These are phyloP conservation scores for Chondrus crispus DNA, from an alignment of 23 red algal species.

Conservation along the genomic window DNA sequence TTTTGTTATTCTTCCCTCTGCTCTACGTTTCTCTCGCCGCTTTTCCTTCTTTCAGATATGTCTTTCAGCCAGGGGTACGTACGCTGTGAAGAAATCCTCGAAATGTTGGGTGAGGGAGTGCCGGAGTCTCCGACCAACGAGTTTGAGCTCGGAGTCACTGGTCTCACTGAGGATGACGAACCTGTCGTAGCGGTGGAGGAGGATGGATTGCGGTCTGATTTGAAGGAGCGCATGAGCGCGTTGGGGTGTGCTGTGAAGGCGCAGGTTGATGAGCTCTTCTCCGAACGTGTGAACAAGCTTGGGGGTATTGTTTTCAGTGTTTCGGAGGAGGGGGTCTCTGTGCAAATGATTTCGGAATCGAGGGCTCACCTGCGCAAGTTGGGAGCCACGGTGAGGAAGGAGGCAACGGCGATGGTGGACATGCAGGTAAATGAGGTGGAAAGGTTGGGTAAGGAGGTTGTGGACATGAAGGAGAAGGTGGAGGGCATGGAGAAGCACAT, in stretches of 20 bases:
- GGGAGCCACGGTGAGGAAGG: not conserved
- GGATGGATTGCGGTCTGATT: not conserved
- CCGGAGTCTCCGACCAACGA: no score
- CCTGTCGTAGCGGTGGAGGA: not conserved
- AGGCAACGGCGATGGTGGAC: not conserved
- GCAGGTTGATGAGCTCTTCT: not conserved
- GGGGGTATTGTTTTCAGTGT: not conserved
- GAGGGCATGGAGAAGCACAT: not conserved
- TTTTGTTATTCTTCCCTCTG: no score
- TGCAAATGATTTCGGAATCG: not conserved
- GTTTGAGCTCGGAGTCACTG: no score
- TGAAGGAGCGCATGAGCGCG: not conserved
- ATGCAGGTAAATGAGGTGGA: not conserved
- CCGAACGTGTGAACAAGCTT: not conserved
- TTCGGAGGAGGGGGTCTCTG: not conserved
- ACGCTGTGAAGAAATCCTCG: no score
- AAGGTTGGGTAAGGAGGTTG: not conserved
- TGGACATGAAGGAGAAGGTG: not conserved
- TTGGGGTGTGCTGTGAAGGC: not conserved
- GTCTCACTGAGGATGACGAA: not conserved
- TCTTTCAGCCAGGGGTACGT: no score
- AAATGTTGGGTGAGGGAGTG: no score
- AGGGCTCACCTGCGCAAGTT: not conserved
- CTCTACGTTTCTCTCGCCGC: no score
- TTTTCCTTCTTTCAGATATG: no score